Conservation (phyloP, 1,284 basidiomycete species). For the Pholiota adiposa region DNA sequence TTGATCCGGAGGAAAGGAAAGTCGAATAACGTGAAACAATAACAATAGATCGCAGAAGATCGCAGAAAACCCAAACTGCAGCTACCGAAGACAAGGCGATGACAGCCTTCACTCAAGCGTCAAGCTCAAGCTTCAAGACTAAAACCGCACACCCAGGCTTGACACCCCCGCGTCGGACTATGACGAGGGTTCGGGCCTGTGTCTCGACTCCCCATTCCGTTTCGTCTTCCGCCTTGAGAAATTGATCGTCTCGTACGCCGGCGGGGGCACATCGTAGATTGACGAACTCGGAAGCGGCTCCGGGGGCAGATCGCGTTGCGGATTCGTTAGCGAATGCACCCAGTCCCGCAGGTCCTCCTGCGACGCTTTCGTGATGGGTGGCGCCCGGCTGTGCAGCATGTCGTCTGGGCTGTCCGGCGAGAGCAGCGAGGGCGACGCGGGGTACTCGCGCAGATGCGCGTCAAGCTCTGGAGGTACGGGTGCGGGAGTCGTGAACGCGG, state of each 20-base stretch:
- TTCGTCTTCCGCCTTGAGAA: constrained; percentile 12
- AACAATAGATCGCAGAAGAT: not conserved
- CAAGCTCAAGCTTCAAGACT: not conserved
- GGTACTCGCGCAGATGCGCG: not conserved
- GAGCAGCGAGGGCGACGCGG: not conserved
- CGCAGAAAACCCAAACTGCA: not conserved
- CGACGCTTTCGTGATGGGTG: constrained; percentile 24
- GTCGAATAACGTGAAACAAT: not conserved
- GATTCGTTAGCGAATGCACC: constrained; percentile 28
- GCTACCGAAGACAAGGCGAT: not conserved
- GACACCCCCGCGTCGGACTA: not conserved
- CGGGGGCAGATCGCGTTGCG: constrained; percentile 19
- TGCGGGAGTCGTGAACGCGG: not conserved
- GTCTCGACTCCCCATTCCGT: not conserved
- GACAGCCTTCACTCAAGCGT: not conserved
- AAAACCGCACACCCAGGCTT: no score
- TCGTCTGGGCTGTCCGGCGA: not conserved
- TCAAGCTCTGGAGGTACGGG: not conserved
- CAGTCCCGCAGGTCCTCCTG: constrained; percentile 31
- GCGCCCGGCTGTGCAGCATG: constrained; percentile 16
- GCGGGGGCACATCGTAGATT: constrained; percentile 38
- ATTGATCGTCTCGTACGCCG: constrained; percentile 33
- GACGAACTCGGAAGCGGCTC: constrained; percentile 17
- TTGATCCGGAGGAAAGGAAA: not conserved
- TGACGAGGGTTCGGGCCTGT: not conserved